Evolutionary conservation across 768 basidiomycete genomes (phyloP).

Genomic region (Steccherinum ochraceum): DNA sequence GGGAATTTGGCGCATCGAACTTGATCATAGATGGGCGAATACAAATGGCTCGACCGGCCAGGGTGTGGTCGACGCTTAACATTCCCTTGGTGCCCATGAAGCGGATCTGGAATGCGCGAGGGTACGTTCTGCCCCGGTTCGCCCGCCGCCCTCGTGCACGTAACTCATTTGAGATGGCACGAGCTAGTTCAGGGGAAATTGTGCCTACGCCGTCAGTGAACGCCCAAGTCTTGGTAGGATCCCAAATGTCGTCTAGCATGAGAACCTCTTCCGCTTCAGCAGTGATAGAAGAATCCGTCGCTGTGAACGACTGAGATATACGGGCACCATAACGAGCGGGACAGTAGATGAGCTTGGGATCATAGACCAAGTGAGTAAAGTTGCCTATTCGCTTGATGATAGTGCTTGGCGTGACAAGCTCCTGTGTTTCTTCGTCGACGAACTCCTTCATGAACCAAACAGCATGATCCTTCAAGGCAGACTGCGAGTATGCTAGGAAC

Average conservation of each 20-base stretch:
- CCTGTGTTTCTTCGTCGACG: slow-evolving; percentile 22
- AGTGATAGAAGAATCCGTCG: slow-evolving; percentile 56
- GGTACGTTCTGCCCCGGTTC: slow-evolving; percentile 28
- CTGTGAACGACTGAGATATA: slow-evolving; percentile 68
- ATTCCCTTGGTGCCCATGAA: slow-evolving; percentile 64
- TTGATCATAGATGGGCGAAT: slow-evolving; percentile 64
- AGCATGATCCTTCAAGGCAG: slow-evolving; percentile 53
- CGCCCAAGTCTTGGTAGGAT: slow-evolving; percentile 26
- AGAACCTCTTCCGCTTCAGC: slow-evolving; percentile 32
- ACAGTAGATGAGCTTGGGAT: slow-evolving; percentile 43
- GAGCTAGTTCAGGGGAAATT: slow-evolving; percentile 48
- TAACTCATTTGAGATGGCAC: slow-evolving; percentile 37
- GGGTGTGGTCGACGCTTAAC: slow-evolving; percentile 49
- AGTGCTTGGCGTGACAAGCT: slow-evolving; percentile 29
- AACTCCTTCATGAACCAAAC: slow-evolving; percentile 65
- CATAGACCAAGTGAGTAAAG: slow-evolving; percentile 42
- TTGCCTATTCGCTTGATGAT: slow-evolving; percentile 54
- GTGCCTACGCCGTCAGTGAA: slow-evolving; percentile 74
- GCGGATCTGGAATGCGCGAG: slow-evolving; percentile 54
- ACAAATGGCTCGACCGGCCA: slow-evolving; percentile 43
- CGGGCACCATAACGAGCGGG: slow-evolving; percentile 69
- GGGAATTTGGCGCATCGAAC: slow-evolving; percentile 44
- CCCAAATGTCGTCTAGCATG: slow-evolving; percentile 41
- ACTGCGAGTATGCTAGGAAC: slow-evolving; percentile 71
- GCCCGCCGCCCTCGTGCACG: slow-evolving; percentile 33